phyloP scores from a whole-genome alignment of 1,139 yeast species.

The Geotrichum bryndzae region DNA sequence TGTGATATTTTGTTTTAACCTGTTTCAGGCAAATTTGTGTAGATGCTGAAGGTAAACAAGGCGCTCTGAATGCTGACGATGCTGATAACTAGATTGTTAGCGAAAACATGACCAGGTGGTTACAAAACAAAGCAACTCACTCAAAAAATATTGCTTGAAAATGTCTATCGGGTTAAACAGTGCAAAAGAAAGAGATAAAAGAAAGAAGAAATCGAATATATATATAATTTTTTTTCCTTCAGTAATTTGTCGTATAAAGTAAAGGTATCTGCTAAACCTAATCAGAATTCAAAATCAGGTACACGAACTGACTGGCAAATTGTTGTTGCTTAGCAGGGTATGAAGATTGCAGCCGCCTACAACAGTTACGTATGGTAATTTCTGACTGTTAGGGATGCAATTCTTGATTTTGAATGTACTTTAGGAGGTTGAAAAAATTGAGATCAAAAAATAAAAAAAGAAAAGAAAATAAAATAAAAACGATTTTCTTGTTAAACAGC shows the following conservation, averaged over 20 bases:
- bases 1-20: not conserved
- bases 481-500: not conserved
- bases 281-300: not conserved
- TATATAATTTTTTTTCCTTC: not conserved
- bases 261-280: not conserved
- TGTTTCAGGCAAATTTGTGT: not conserved
- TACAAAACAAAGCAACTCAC: not conserved
- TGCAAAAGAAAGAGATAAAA: not conserved
- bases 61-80: not conserved
- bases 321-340: not conserved
- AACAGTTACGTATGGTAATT: not conserved
- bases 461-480: not conserved
- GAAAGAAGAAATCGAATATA: not conserved
- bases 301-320: not conserved
- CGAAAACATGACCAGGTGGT: not conserved
- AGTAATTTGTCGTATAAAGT: not conserved
- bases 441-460: not conserved
- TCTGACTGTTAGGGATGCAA: not conserved
- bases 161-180: not conserved
- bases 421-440: not conserved
- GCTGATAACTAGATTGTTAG: not conserved
- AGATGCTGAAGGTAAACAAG: not conserved
- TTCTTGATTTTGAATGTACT: not conserved
- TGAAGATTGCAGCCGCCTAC: not conserved
- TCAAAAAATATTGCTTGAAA: not conserved